These are phyloP conservation scores for Stylosanthes scabra DNA, from an alignment of 331 rosid species.

Conservation along the genomic window DNA sequence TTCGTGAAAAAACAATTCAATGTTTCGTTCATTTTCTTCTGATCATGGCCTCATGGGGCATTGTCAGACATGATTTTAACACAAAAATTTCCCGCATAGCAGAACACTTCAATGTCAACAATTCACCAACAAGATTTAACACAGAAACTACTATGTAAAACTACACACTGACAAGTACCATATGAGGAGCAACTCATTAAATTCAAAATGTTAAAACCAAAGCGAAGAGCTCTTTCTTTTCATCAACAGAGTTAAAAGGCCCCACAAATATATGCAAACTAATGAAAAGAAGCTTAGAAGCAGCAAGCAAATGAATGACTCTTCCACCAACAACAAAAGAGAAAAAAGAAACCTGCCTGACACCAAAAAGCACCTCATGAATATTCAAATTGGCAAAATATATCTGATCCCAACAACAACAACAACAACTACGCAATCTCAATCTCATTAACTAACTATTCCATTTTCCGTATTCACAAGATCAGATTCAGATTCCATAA, in stretches of 20 bases:
- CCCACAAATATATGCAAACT: conserved; percentile 5
- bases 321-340: not conserved
- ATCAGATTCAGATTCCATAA: not conserved
- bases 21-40: not conserved
- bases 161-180: conserved; percentile 13
- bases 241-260: not conserved
- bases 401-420: conserved; percentile 3
- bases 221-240: not conserved
- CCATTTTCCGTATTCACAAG: conserved; percentile 31
- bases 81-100: not conserved
- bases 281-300: not conserved
- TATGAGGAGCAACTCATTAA: conserved; percentile 4
- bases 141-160: not conserved
- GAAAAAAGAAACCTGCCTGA: not conserved
- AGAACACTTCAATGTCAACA: conserved; percentile 25
- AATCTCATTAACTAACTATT: not conserved
- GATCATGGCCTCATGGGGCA: conserved; percentile 12
- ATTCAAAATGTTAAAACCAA: conserved; percentile 22
- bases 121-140: conserved; percentile 3
- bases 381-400: not conserved
- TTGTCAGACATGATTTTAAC: not conserved
- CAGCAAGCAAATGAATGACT: no score
- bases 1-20: conserved; percentile 2
- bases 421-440: conserved; percentile 8
- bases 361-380: conserved; percentile 3